Conservation (phyloP, 176 grass and related monocot genomes). For the Urochloa ruziziensis region DNA sequence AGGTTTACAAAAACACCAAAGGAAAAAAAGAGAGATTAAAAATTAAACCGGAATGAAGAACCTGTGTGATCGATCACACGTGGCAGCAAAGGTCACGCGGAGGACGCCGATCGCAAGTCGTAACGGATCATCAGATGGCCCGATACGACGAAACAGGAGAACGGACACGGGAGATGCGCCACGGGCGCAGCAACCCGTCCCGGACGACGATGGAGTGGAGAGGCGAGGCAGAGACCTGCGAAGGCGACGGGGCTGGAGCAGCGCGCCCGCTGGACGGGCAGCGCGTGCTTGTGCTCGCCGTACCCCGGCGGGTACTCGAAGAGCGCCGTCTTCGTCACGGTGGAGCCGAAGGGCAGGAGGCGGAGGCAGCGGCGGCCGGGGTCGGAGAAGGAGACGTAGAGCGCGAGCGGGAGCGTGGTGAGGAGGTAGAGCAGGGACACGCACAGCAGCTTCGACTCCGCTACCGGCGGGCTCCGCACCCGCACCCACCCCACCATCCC, state of each 20-base stretch:
- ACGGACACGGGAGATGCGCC: background rate
- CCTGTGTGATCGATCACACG: background rate
- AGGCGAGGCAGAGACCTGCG: constrained; percentile 35
- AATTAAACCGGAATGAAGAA: background rate
- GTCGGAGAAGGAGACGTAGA: constrained; percentile 90
- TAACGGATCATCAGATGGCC: background rate
- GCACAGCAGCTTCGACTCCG: constrained; percentile 89
- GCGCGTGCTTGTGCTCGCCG: constrained; percentile 74
- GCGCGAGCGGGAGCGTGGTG: constrained; percentile 79
- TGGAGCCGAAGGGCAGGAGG: background rate
- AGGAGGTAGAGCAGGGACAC: constrained; percentile 89
- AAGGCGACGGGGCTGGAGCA: constrained; percentile 72
- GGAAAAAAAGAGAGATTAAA: background rate
- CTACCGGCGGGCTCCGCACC: constrained; percentile 49
- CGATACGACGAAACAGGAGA: background rate
- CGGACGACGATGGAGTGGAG: background rate
- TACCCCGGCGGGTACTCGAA: constrained; percentile 68
- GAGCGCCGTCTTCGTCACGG: background rate
- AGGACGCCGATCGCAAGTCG: background rate
- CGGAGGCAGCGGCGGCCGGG: constrained; percentile 36
- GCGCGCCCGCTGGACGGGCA: constrained; percentile 41
- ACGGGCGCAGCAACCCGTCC: background rate
- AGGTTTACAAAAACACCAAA: background rate
- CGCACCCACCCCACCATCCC: constrained; percentile 60
- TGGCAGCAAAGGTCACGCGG: background rate